phyloP scores from a whole-genome alignment of 768 basidiomycete species.

The Kwoniella botswanensis region DNA sequence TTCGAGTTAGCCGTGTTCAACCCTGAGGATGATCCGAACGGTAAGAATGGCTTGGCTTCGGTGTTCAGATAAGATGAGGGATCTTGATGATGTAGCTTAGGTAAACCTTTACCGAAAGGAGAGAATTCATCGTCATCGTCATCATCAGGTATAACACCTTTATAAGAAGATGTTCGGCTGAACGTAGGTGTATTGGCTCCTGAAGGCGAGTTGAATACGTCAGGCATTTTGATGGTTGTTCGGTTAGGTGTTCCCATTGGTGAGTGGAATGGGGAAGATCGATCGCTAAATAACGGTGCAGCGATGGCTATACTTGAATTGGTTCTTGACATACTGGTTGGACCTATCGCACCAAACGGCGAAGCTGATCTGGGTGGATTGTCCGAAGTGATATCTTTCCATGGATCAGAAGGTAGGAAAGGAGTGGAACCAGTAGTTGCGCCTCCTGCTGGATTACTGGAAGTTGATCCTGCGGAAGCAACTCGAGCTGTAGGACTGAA shows the following conservation, averaged over 20 bases:
- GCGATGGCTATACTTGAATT: constrained; percentile 80
- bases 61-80: constrained; percentile 63
- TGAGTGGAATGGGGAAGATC: constrained; percentile 50
- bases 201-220: constrained; percentile 65
- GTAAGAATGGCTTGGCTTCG: constrained; percentile 65
- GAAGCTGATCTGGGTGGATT: constrained; percentile 57
- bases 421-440: constrained; percentile 1
- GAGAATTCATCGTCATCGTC: constrained; percentile 60
- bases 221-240: constrained; percentile 42
- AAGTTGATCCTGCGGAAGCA: constrained; percentile 60
- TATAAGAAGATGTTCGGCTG: constrained; percentile 28
- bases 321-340: constrained; percentile 46
- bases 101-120: constrained; percentile 59
- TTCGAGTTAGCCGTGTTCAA: constrained; percentile 28
- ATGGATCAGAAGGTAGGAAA: constrained; percentile 86
- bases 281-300: constrained; percentile 80
- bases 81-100: constrained; percentile 70
- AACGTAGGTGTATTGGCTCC: constrained; percentile 2
- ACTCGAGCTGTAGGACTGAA: constrained; percentile 73
- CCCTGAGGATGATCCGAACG: constrained; percentile 38
- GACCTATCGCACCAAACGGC: constrained; percentile 43
- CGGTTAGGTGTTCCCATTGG: constrained; percentile 50
- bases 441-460: constrained; percentile 60
- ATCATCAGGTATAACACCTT: constrained; percentile 65
- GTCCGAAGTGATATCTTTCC: constrained; percentile 67